Percentiles rank a stretch among this genome's conserved stretches.
These are phyloP conservation scores for Sporopachydermia lactativora DNA, from an alignment of 805 yeast genomes.

Conservation along the genomic window DNA sequence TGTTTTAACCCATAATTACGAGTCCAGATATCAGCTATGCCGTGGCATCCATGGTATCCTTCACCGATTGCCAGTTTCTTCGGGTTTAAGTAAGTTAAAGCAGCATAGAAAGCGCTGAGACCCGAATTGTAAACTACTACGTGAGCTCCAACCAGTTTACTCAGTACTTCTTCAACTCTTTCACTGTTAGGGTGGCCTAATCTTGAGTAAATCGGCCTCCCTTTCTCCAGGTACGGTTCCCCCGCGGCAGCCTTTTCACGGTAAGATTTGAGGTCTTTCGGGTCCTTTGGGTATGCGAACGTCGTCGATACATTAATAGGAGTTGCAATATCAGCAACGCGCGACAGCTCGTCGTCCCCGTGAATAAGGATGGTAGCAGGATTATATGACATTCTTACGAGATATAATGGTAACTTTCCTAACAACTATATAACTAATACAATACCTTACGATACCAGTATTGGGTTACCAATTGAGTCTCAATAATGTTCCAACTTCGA, in stretches of 20 bases:
- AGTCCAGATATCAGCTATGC: slow-evolving; percentile 46
- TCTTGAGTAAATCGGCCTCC: slow-evolving; percentile 49
- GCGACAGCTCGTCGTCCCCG: slow-evolving; percentile 42
- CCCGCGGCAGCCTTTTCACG: slow-evolving; percentile 18
- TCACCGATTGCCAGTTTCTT: slow-evolving; percentile 60
- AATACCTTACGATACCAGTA: too few species aligned
- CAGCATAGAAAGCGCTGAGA: slow-evolving; percentile 65
- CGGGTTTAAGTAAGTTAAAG: slow-evolving; percentile 58
- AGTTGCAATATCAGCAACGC: slow-evolving; percentile 31
- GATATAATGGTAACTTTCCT: too few species aligned
- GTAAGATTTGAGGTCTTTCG: slow-evolving; percentile 36
- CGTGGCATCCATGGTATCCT: slow-evolving; percentile 79
- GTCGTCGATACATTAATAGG: slow-evolving; percentile 81
- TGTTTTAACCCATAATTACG: slow-evolving; percentile 45
- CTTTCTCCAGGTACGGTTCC: slow-evolving; percentile 8
- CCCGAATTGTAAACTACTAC: slow-evolving; percentile 70
- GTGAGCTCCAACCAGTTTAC: slow-evolving; percentile 40
- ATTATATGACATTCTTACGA: neutral
- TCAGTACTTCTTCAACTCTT: slow-evolving; percentile 53
- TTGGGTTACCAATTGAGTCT: too few species aligned
- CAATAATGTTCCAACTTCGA: too few species aligned
- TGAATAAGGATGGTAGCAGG: slow-evolving; percentile 31
- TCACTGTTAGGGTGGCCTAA: slow-evolving; percentile 58
- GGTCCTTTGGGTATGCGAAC: slow-evolving; percentile 49
- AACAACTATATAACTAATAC: too few species aligned